Base-by-base conservation (phyloP, 768 basidiomycete species). In the Lentinus tigrinus region DNA sequence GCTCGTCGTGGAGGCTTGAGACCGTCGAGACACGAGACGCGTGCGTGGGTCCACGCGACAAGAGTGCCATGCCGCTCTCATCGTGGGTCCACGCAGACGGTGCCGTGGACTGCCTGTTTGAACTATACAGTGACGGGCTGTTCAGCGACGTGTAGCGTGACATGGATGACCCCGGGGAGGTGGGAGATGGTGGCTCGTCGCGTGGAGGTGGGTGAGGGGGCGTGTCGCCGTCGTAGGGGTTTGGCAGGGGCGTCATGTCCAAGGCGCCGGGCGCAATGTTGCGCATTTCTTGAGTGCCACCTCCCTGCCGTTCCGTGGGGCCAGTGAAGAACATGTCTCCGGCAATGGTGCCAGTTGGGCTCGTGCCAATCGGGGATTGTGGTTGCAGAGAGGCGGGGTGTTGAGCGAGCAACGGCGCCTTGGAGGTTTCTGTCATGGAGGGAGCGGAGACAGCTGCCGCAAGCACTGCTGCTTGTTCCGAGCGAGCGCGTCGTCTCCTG, bases 61-160 rank as follows among this genome's bases (percentile, higher is more conserved):
- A 55, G 37, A 58, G 42, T n/a, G 60, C 43, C 16, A 19, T 37
- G 31, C 48, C 47, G 49, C 58, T 60, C 17, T 57, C 55, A 27
- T 62, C 61, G 38, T 54, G 49, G 23, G 57, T 52, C 61, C 61
- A 62, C 13, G 61, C 47, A 8, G 61, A 62, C 10, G 61, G 61
- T 9, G 44, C 61, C 8, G 23, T 57, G 3, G 56, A 58, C 17
- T 44, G 49, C 10, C 51, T 37, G 34, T 46, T 19, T 17, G 58
- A 17, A 11, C 26, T 40, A 10, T 52, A 53, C 27, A 48, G 47
- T 28, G 49, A 34, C 16, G 31, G 9, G 11, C 48, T 28, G 17
- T 31, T 52, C 26, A 27, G 46, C 14, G 60, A 55, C 13, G 43
- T 24, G 16, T 43, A 47, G 5, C 52, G 26, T n/a, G 50, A 51